Evolutionary conservation across 768 basidiomycete species (phyloP).

Genomic region (Kockovaella imperatae): DNA sequence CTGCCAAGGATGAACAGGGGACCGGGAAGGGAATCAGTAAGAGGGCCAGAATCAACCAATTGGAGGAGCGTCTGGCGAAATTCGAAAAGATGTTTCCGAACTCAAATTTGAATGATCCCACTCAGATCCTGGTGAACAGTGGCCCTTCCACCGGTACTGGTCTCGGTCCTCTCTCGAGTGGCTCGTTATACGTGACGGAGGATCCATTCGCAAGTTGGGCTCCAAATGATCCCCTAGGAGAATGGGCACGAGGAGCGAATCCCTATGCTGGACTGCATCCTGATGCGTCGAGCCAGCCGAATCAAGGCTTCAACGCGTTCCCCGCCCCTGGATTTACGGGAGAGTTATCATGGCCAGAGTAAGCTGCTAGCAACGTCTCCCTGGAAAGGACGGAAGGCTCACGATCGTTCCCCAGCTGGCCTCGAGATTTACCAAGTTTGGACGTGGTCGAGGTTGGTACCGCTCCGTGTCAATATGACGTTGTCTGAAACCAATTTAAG

Average conservation of each 20-base stretch:
- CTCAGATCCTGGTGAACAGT: not conserved
- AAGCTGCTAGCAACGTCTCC: slow-evolving; percentile 1
- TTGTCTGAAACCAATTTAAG: slow-evolving; percentile 4
- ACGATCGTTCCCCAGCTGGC: slow-evolving; percentile 18
- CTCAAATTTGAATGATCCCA: too few relatives aligned
- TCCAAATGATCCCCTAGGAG: too few relatives aligned
- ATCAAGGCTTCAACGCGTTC: not conserved
- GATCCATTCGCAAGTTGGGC: too few relatives aligned
- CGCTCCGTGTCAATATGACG: not conserved
- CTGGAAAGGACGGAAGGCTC: not conserved
- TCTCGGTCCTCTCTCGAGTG: too few relatives aligned
- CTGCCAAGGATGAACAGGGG: slow-evolving; percentile 10
- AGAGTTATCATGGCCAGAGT: slow-evolving; percentile 26
- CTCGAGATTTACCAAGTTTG: slow-evolving; percentile 21
- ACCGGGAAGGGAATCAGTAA: slow-evolving; percentile 9
- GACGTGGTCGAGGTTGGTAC: slow-evolving; percentile 28
- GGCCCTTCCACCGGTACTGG: not conserved
- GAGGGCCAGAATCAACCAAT: slow-evolving; percentile 17
- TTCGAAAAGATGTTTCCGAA: not conserved
- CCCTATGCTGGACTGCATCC: too few relatives aligned
- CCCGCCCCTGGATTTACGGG: not conserved
- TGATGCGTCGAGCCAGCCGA: too few relatives aligned
- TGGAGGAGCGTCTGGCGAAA: slow-evolving; percentile 21
- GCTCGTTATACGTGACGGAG: too few relatives aligned
- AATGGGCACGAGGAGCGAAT: too few relatives aligned